phyloP scores from a whole-genome alignment of 441 rosid genomes.

The Croton setiger region DNA sequence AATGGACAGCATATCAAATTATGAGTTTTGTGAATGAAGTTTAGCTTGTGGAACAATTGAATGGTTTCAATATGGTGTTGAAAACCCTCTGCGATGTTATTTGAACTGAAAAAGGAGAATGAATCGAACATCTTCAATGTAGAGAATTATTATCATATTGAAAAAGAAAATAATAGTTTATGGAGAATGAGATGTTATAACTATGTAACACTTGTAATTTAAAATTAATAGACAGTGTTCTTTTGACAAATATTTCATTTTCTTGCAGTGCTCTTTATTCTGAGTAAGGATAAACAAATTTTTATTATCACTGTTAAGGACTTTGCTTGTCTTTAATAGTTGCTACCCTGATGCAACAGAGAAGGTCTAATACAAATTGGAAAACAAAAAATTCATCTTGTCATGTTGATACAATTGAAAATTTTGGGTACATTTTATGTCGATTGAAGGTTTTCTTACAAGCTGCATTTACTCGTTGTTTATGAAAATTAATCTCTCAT shows the following conservation, averaged over 20 bases:
- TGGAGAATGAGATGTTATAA: not conserved
- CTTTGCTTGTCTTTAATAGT: not conserved
- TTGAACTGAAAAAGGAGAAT: constrained; percentile 1
- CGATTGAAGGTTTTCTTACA: not conserved
- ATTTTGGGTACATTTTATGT: not conserved
- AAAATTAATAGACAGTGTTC: not conserved
- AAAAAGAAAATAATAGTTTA: not conserved
- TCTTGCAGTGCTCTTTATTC: not conserved
- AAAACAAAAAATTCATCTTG: not conserved
- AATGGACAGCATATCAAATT: not conserved
- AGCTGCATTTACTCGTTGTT: not conserved
- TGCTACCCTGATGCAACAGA: not conserved
- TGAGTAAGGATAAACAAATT: not conserved
- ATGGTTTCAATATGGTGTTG: not conserved
- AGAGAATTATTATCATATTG: not conserved
- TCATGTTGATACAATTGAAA: not conserved
- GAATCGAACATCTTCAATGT: not conserved
- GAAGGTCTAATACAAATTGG: not conserved
- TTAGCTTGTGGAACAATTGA: not conserved
- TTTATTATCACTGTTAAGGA: not conserved
- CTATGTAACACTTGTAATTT: not conserved
- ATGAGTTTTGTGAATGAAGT: not conserved
- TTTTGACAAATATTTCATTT: not conserved
- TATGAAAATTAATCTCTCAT: constrained; percentile 5
- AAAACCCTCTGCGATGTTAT: not conserved